Evolutionary conservation across 345 rosid genomes (phyloP), one percentile per base, ranked within the genome.

Genomic region (Euphorbia pulcherrima): DNA sequence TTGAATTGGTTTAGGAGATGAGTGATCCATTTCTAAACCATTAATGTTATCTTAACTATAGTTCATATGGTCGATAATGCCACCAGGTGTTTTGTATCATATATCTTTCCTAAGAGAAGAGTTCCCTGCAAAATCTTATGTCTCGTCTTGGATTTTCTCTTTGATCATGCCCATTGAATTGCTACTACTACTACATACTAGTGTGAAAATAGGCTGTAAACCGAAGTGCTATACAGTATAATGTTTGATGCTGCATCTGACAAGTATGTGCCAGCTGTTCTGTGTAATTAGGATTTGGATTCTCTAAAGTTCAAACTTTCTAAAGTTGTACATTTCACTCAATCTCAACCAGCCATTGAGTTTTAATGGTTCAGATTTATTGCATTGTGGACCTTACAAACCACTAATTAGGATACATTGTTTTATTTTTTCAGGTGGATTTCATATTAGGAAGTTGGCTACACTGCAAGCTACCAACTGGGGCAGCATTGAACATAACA

Each of bases 391-490:
- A n/a, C n/a, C n/a, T n/a, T n/a, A n/a, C n/a, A n/a, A n/a, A n/a
- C n/a, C n/a, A n/a, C n/a, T n/a, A n/a, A n/a, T n/a, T n/a, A 39
- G 55, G 16, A 33, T 63, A 24, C 3, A 7, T 68, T 64, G 55
- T 26, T 23, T 44, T 23, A 48, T 24, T 58, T 56, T 59, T 21
- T 9, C 86, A 93, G 98, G 85, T 90, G 44, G 96, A 93, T 85
- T 83, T 90, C 80, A 72, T 89, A 59, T 62, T 90, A 73, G 96
- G 90, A 75, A 88, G 97, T 78, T 93, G 96, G 96, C 54, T 93
- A 60, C 88, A 87, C 68, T 77, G 85, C 69, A 74, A 84, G 69
- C 84, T 93, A 27, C 94, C 92, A 67, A 86, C 83, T 21, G 97
- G 98, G 0, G 86, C 71, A 71, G 84, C 83, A 20, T 78, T 90